A percentile compares a stretch with the other conserved stretches of the same genome.
These are phyloP conservation scores for Monosporascus ibericus DNA, from an alignment of 2,329 filamentous ascomycete species.

Conservation along the genomic window DNA sequence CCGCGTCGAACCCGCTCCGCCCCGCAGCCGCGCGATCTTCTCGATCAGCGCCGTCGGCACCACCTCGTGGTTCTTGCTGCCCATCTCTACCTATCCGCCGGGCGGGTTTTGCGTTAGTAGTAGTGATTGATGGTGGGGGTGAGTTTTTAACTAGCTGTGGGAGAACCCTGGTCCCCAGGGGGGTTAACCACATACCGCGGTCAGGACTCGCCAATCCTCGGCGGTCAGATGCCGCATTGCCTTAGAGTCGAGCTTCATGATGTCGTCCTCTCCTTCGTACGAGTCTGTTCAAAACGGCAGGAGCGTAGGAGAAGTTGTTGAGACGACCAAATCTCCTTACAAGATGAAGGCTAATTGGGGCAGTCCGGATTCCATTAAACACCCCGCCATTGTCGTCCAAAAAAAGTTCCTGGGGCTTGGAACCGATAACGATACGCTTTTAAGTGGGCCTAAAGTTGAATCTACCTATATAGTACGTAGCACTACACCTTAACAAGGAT, in stretches of 20 bases:
- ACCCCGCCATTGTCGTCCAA: not conserved
- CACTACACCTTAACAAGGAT: no score
- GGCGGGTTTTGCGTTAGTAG: slow-evolving; percentile 25
- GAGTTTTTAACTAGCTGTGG: slow-evolving; percentile 3
- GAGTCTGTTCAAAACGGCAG: not conserved
- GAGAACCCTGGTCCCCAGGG: slow-evolving; percentile 5
- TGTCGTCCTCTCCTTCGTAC: slow-evolving; percentile 11
- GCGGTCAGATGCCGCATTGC: slow-evolving; percentile 84
- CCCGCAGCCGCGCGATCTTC: slow-evolving; percentile 73
- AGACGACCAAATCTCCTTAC: no score
- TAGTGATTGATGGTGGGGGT: slow-evolving; percentile 21
- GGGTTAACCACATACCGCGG: slow-evolving; percentile 59
- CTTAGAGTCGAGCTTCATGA: slow-evolving; percentile 93
- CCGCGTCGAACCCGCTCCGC: slow-evolving; percentile 72
- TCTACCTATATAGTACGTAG: no score
- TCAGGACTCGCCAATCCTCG: slow-evolving; percentile 93
- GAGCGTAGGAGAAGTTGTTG: not conserved
- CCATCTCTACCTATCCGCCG: slow-evolving; percentile 70
- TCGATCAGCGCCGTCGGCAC: slow-evolving; percentile 87
- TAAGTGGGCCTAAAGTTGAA: not conserved
- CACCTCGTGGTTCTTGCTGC: slow-evolving; percentile 94
- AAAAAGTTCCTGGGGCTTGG: not conserved
- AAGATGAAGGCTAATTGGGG: no score
- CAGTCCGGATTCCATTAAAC: not conserved
- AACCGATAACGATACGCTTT: slow-evolving; percentile 14